Evolutionary conservation across 768 basidiomycete species (phyloP), one percentile per base, ranked within the genome.

Genomic region (Chalciporus piperatus): DNA sequence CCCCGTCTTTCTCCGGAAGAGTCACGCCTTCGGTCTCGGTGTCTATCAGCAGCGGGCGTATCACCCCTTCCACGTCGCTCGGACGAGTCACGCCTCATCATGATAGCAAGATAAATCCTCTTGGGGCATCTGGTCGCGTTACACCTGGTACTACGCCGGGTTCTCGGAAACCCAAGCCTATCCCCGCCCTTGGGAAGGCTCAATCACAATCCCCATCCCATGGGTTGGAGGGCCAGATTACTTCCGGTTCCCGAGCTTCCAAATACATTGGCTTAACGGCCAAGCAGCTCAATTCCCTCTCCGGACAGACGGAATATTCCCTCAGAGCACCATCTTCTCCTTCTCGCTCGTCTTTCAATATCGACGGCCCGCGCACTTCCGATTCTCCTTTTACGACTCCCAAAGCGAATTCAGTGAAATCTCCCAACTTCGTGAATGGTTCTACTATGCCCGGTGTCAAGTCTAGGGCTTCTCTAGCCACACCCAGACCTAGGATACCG

Each of bases 261-360:
- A 89, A 86, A 66, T 94, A 93, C 64, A 74, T 87, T 28, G 82
- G 84, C 14, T 82, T 93, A 80, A 94, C 90, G 1, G 92, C 92
- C 1, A 82, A 86, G 63, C 89, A 92, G 59, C 77, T 95, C 52
- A 82, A 68, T 63, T 78, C 74, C 20, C 79, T 78, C 45, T 13
- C 61, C 17, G 41, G 46, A 48, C 52, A 47, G 27, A 51, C 57
- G 13, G 67, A 66, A 40, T 49, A 55, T 45, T 54, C 44, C 46
- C 61, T 62, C 42, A 61, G 53, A 47, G 64, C 68, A 38, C 66
- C 70, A 12, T 69, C 73, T 25, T 71, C 67, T 12, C 68, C 72
- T 11, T 67, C 72, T 40, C 68, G 72, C n/a, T 56, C 67, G 40
- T 55, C 70, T 23, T 63, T 71, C 27, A 77, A 73, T 32, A 47